phyloP scores from a whole-genome alignment of 768 basidiomycete species.

The Cystoderma amianthinum region DNA sequence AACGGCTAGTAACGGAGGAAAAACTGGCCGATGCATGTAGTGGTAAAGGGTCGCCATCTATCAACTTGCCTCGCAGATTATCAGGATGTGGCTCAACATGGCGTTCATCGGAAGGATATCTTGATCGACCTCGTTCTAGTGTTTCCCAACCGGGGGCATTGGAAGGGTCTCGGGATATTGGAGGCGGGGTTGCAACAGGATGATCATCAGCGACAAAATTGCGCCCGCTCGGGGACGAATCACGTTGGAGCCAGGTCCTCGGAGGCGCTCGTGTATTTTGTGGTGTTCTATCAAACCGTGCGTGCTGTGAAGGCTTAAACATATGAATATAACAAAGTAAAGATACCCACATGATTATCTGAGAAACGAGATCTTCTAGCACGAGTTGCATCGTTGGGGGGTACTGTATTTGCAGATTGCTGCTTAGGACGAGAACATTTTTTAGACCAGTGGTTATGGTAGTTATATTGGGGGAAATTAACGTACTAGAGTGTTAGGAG shows the following conservation, averaged over 20 bases:
- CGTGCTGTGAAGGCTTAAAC: background rate
- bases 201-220: slow-evolving; percentile 5
- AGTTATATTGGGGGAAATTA: no score
- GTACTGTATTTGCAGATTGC: no score
- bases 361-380: background rate
- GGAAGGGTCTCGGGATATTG: slow-evolving; percentile 19
- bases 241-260: slow-evolving; percentile 1
- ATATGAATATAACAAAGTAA: background rate
- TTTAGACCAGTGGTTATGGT: no score
- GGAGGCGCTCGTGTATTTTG: background rate
- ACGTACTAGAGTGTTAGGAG: background rate
- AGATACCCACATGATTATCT: background rate
- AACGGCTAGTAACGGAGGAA: no score
- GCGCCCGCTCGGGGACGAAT: background rate
- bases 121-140: slow-evolving; percentile 5
- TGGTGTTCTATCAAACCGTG: background rate
- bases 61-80: no score
- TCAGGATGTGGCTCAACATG: background rate
- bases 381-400: no score
- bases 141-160: slow-evolving; percentile 12
- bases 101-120: background rate
- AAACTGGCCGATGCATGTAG: no score
- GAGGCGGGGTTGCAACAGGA: slow-evolving; percentile 16
- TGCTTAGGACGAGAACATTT: no score
- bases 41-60: no score